These are phyloP conservation scores for Pezicula radicicola DNA, from an alignment of 2,329 filamentous ascomycete species.

Conservation along the genomic window DNA sequence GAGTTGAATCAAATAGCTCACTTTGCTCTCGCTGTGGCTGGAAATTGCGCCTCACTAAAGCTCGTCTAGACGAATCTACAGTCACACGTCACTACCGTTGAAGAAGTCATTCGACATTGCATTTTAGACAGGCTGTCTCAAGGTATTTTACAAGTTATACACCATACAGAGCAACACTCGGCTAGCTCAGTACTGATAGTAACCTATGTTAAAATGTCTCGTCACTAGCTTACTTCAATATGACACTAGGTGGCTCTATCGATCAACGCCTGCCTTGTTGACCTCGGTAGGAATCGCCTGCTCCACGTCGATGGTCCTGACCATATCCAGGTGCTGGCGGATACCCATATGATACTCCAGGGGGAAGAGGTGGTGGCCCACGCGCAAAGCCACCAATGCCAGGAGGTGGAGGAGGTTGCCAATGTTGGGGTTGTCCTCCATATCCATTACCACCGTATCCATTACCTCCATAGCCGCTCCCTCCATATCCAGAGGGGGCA, in stretches of 20 bases:
- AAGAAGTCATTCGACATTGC: too few species aligned
- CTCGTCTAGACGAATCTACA: too few species aligned
- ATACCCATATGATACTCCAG: slow-evolving; percentile 22
- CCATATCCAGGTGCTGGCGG: slow-evolving; percentile 17
- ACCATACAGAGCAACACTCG: too few species aligned
- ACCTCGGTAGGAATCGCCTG: slow-evolving; percentile 4
- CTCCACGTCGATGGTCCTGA: slow-evolving; percentile 12
- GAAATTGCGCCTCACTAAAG: too few species aligned
- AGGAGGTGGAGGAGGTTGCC: slow-evolving; percentile 43
- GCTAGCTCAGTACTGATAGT: too few species aligned
- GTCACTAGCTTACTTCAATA: not conserved
- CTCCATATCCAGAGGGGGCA: too few species aligned
- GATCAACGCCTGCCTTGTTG: slow-evolving; percentile 8
- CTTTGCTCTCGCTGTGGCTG: too few species aligned
- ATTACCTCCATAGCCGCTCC: not conserved
- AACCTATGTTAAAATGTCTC: too few species aligned
- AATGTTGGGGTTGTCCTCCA: slow-evolving; percentile 9
- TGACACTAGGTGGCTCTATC: not conserved
- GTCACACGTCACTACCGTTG: too few species aligned
- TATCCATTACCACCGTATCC: slow-evolving; percentile 20
- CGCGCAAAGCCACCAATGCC: slow-evolving; percentile 41
- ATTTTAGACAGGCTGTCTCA: too few species aligned
- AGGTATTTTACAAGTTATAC: too few species aligned
- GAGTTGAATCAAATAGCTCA: too few species aligned
- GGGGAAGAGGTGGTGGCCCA: slow-evolving; percentile 44